Conservation (phyloP, 2,329 filamentous ascomycete species). For the Diaporthe eres region DNA sequence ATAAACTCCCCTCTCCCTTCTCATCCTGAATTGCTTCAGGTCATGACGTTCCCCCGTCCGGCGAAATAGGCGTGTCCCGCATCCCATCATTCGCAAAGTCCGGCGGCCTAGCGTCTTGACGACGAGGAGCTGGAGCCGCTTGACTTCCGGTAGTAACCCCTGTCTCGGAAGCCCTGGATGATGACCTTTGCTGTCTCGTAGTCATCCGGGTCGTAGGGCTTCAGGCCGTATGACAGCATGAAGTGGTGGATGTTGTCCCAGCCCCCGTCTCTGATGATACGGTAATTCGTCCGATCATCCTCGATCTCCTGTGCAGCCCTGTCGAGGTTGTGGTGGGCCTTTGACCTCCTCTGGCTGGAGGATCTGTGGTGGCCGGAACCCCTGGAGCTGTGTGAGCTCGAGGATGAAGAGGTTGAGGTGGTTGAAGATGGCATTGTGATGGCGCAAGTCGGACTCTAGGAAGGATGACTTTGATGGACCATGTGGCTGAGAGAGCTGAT, state of each 20-base stretch:
- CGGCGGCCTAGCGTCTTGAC: conserved; percentile 1
- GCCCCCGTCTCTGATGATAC: conserved; percentile 41
- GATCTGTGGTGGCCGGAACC: conserved; percentile 33
- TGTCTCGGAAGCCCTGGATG: conserved; percentile 41
- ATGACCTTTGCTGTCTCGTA: conserved; percentile 42
- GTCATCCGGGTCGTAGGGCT: conserved; percentile 41
- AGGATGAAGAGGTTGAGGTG: conserved; percentile 37
- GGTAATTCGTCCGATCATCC: conserved; percentile 42
- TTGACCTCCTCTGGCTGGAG: conserved; percentile 38
- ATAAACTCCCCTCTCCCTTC: background rate
- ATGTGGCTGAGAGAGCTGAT: conserved; percentile 23
- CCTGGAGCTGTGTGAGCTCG: conserved; percentile 34
- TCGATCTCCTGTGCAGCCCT: conserved; percentile 36
- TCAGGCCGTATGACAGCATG: conserved; percentile 42
- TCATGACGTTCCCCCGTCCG: background rate
- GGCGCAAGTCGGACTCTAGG: background rate
- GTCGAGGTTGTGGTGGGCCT: conserved; percentile 42
- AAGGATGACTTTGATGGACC: background rate
- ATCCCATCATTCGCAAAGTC: conserved; percentile 6
- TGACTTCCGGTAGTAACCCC: conserved; percentile 39
- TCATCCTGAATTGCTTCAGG: background rate
- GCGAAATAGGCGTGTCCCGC: conserved; percentile 28
- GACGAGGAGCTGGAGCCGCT: conserved; percentile 34
- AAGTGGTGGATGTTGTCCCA: conserved; percentile 43
- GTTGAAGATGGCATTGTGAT: conserved; percentile 39